Evolutionary conservation across 345 rosid species (phyloP), one percentile per base, ranked within the genome.

Genomic region (Linum lewisii): DNA sequence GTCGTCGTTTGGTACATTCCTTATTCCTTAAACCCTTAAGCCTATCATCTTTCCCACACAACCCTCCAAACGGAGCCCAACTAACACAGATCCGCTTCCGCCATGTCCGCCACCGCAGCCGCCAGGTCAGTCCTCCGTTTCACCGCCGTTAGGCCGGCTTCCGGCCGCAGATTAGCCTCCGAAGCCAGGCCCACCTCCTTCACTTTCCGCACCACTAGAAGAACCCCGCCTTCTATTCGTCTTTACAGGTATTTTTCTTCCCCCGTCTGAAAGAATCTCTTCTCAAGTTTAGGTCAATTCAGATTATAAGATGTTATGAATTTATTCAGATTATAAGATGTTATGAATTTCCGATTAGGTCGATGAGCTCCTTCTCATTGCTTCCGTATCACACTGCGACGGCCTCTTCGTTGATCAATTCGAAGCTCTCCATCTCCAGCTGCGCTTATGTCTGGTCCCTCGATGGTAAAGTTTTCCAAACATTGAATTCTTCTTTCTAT

Each of bases 371-470:
- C 73, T 82, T 93, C 70, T 75, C 95, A n/a, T 66, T 87, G 86
- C 62, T 85, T 66, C 97, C 97, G 56, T 82, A 82, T 68, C 94
- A 90, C 74, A 78, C 94, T 7, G 96, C 82, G 52, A 90, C 89
- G 25, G 89, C 97, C 38, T 82, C 94, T 1, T 87, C 97, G 7
- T 77, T 90, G 77, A 86, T 90, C 57, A 87, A 78, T 77, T 87
- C 95, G 21, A 85, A 77, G 97, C 84, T n/a, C n/a, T n/a, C n/a
- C n/a, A n/a, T n/a, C n/a, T n/a, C n/a, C n/a, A n/a, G n/a, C n/a
- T n/a, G n/a, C 51, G 65, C 79, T 72, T 74, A 65, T 55, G 65
- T 79, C 34, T 87, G 89, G 91, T 82, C 75, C 5, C 51, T 72
- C 29, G 85, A 84, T 79, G 92, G 97, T 88, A 77, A 26, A 38